These are phyloP conservation scores for Fusarium xylarioides DNA, from an alignment of 2,329 filamentous ascomycete species.

Conservation along the genomic window DNA sequence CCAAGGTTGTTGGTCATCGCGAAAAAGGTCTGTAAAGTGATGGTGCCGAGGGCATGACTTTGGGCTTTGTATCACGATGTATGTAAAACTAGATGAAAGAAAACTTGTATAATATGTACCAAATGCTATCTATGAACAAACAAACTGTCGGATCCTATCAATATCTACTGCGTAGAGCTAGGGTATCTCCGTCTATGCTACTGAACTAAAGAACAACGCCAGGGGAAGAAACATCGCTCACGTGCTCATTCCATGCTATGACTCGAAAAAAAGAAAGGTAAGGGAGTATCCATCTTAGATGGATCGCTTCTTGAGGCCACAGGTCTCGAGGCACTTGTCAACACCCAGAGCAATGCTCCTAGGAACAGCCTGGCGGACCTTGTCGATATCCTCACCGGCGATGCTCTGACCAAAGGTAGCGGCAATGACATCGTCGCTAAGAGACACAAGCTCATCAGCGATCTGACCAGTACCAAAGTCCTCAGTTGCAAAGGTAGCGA, in stretches of 20 bases:
- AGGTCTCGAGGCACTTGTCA: conserved; percentile 57
- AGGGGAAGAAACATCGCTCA: neutral
- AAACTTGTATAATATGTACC: neutral
- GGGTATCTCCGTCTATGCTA: conserved; percentile 8
- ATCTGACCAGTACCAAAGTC: conserved; percentile 63
- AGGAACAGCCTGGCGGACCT: conserved; percentile 54
- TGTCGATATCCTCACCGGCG: conserved; percentile 56
- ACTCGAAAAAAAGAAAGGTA: neutral
- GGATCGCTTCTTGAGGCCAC: conserved; percentile 52
- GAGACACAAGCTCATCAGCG: conserved; percentile 60
- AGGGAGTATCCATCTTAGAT: conserved; percentile 9
- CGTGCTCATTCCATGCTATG: neutral
- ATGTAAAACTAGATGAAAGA: conserved; percentile 10
- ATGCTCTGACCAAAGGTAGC: conserved; percentile 58
- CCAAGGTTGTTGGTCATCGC: conserved; percentile 62
- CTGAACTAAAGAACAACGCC: conserved; percentile 5
- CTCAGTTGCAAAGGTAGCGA: conserved; percentile 59
- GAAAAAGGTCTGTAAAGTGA: conserved; percentile 57
- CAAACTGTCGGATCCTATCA: neutral
- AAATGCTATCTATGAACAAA: neutral
- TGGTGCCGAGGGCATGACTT: neutral
- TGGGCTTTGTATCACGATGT: neutral
- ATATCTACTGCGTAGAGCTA: neutral
- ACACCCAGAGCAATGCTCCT: conserved; percentile 61
- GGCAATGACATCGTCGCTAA: conserved; percentile 55